phyloP scores from a whole-genome alignment of 1,284 basidiomycete genomes.

The Tylopilus sp. region DNA sequence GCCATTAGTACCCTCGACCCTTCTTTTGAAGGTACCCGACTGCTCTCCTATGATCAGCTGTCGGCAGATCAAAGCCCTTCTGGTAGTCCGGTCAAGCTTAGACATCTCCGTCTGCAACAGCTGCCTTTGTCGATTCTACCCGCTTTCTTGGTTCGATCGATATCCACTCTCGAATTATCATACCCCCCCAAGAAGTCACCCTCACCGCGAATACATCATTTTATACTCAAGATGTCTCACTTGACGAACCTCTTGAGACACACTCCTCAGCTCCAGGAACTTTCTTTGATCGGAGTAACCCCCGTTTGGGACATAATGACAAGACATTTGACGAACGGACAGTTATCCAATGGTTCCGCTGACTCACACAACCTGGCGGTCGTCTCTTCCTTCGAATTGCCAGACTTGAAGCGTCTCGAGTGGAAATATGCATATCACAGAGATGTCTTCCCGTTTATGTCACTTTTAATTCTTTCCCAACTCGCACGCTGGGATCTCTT shows the following conservation, averaged over 20 bases:
- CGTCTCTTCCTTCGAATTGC: constrained; percentile 28
- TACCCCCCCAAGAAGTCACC: constrained; percentile 35
- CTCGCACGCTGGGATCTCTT: constrained; percentile 35
- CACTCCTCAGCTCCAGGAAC: constrained; percentile 41
- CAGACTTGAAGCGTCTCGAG: constrained; percentile 24
- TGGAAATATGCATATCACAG: constrained; percentile 34
- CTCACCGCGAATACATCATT: constrained; percentile 20
- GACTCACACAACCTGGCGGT: constrained; percentile 4
- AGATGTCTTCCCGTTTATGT: constrained; percentile 35
- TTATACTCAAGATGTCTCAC: constrained; percentile 38
- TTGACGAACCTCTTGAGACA: constrained; percentile 39
- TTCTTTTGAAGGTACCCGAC: constrained; percentile 25
- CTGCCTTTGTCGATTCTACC: constrained; percentile 42
- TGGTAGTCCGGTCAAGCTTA: constrained; percentile 23
- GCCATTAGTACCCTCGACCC: constrained; percentile 30
- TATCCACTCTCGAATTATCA: constrained; percentile 42
- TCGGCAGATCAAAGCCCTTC: constrained; percentile 10
- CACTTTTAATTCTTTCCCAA: constrained; percentile 27
- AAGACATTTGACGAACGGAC: constrained; percentile 17
- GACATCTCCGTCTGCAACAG: constrained; percentile 41
- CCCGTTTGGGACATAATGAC: constrained; percentile 40
- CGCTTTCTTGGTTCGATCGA: constrained; percentile 35
- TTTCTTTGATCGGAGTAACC: constrained; percentile 43
- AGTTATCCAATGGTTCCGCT: constrained; percentile 2
- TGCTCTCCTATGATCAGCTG: constrained; percentile 26